A percentile compares a stretch with the other conserved stretches of the same genome.
phyloP scores from a whole-genome alignment of 169 alveolate genomes.

The Plasmodium cynomolgi region DNA sequence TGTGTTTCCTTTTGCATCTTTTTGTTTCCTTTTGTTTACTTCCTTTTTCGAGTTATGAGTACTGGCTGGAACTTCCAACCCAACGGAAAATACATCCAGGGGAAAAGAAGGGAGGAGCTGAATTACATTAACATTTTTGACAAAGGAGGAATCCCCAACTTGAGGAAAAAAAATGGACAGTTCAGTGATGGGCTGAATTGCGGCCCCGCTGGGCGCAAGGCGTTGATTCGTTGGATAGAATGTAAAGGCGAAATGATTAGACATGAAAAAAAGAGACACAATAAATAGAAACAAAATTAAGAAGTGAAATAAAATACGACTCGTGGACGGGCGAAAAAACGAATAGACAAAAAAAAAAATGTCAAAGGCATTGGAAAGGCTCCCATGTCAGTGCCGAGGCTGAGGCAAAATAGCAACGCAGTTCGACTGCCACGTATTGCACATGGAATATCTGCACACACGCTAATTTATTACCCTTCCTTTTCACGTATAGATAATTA shows the following conservation, averaged over 20 bases:
- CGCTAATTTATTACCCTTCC: neutral
- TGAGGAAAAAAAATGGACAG: slow-evolving; percentile 4
- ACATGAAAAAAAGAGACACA: neutral
- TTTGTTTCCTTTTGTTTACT: neutral
- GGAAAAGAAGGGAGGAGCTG: slow-evolving; percentile 30
- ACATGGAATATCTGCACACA: neutral
- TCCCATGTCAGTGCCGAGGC: neutral
- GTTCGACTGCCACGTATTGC: neutral
- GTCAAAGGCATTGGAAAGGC: neutral
- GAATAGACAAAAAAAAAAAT: neutral
- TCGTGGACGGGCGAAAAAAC: neutral
- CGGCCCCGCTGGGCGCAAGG: slow-evolving; percentile 87
- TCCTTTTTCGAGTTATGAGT: slow-evolving; percentile 66
- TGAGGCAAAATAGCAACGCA: neutral
- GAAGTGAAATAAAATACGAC: neutral
- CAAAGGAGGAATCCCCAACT: slow-evolving; percentile 4
- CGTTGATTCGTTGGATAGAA: slow-evolving; percentile 86
- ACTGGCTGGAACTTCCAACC: slow-evolving; percentile 74
- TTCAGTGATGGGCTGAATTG: slow-evolving; percentile 81
- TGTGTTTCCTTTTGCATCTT: neutral
- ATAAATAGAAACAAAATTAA: neutral
- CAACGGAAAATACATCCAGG: slow-evolving; percentile 1
- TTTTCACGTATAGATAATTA: slow-evolving; percentile 80
- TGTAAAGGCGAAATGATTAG: slow-evolving; percentile 58
- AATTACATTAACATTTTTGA: slow-evolving; percentile 26